phyloP scores from a whole-genome alignment of 495 filamentous ascomycete species.

The Lepraria neglecta region DNA sequence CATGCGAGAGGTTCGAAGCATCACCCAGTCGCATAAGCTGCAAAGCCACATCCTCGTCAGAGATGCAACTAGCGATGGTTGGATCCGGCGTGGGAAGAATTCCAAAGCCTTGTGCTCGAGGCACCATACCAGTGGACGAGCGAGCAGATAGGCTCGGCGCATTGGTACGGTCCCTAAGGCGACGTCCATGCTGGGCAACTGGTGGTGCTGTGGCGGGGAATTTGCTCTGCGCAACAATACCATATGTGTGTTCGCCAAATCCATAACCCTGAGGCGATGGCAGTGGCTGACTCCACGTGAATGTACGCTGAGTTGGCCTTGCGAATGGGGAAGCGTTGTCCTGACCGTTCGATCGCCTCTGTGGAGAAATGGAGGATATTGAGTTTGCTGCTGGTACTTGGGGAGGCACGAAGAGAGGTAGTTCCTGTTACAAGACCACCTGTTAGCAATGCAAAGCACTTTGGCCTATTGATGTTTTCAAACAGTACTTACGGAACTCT shows the following conservation, averaged over 20 bases:
- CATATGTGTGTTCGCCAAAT: conserved; percentile 45
- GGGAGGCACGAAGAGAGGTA: conserved; percentile 88
- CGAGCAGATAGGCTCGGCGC: conserved; percentile 30
- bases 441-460: conserved; percentile 11
- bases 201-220: conserved; percentile 49
- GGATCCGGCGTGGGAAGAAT: conserved; percentile 88
- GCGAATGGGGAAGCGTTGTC: conserved; percentile 63
- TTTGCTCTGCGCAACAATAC: conserved; percentile 35
- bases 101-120: conserved; percentile 43
- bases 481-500: conserved; percentile 77
- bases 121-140: conserved; percentile 36
- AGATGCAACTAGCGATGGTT: conserved; percentile 89
- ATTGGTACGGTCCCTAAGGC: conserved; percentile 54
- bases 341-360: conserved; percentile 61
- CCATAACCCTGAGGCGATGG: conserved; percentile 75
- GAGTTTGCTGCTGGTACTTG: conserved; percentile 85
- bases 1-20: conserved; percentile 79
- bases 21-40: conserved; percentile 95
- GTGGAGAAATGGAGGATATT: conserved; percentile 86
- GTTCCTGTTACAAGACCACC: conserved; percentile 55
- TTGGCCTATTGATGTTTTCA: conserved; percentile 23
- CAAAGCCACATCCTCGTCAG: conserved; percentile 94
- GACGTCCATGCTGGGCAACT: conserved; percentile 54
- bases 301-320: conserved; percentile 63
- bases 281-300: conserved; percentile 62